These are phyloP conservation scores for Amanita jacksonii DNA, from an alignment of 768 basidiomycete genomes.

Conservation along the genomic window DNA sequence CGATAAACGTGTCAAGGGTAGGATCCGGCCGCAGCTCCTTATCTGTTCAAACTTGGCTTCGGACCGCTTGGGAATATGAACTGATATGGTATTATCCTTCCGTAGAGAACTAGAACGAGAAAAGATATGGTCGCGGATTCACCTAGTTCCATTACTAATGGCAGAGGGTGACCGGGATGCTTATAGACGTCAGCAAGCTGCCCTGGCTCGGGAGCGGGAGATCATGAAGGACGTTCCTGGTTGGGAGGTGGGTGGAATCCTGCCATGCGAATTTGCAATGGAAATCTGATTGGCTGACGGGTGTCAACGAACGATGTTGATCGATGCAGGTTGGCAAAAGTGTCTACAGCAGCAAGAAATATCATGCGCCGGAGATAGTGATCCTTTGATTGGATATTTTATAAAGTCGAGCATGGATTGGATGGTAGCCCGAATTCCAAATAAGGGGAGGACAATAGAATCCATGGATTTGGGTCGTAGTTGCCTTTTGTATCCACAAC, in stretches of 20 bases:
- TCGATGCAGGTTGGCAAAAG: conserved; percentile 67
- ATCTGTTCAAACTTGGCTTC: conserved; percentile 31
- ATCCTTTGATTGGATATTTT: conserved; percentile 18
- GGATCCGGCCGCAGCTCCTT: conserved; percentile 53
- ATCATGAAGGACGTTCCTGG: conserved; percentile 93
- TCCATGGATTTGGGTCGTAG: conserved; percentile 11
- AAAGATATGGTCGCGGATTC: conserved; percentile 91
- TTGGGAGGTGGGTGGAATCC: conserved; percentile 72
- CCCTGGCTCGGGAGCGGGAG: conserved; percentile 66
- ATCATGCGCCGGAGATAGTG: conserved; percentile 38
- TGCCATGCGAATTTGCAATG: background rate
- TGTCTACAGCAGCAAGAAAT: conserved; percentile 74
- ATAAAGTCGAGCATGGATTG: background rate
- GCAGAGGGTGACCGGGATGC: conserved; percentile 91
- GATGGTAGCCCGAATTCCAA: conserved; percentile 7
- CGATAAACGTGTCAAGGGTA: conserved; percentile 57
- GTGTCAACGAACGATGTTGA: too few relatives aligned
- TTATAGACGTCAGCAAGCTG: conserved; percentile 75
- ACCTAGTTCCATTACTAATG: conserved; percentile 84
- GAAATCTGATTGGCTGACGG: conserved; percentile 11
- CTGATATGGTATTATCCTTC: conserved; percentile 28
- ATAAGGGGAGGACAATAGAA: conserved; percentile 11
- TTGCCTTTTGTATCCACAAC: conserved; percentile 10
- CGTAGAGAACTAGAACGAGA: conserved; percentile 88
- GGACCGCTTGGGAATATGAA: conserved; percentile 33